Conservation (phyloP, 1,139 yeast species). For the Ogataea hybrid region DNA sequence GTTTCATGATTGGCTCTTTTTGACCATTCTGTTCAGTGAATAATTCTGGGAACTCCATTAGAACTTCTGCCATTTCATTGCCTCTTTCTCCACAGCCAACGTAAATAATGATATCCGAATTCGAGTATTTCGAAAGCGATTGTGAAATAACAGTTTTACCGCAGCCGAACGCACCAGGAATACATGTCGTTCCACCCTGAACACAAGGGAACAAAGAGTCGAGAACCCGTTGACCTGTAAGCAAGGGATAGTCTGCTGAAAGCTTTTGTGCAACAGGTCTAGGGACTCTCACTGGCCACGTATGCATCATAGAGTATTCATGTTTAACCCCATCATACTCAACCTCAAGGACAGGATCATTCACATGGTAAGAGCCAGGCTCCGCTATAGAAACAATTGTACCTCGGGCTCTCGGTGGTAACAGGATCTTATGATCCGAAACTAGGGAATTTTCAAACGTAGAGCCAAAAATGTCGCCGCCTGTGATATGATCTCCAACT, state of each 20-base stretch:
- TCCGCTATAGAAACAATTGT: slow-evolving; percentile 87
- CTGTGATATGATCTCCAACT: slow-evolving; percentile 97
- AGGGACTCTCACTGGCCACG: slow-evolving; percentile 99
- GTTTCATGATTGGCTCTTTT: slow-evolving; percentile 98
- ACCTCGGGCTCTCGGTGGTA: slow-evolving; percentile 99
- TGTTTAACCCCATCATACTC: slow-evolving; percentile 88
- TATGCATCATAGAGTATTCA: slow-evolving; percentile 90
- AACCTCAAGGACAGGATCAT: slow-evolving; percentile 84
- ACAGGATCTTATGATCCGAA: slow-evolving; percentile 86
- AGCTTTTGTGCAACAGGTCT: slow-evolving; percentile 96
- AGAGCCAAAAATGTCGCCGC: slow-evolving; percentile 96
- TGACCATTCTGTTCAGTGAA: slow-evolving; percentile 87
- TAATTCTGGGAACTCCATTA: slow-evolving; percentile 99
- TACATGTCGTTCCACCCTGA: slow-evolving; percentile 99
- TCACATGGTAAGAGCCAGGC: slow-evolving; percentile 87
- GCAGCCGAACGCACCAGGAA: slow-evolving; percentile 99
- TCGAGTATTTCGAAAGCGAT: slow-evolving; percentile 93
- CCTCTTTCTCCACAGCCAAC: slow-evolving; percentile 95
- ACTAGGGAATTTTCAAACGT: slow-evolving; percentile 91
- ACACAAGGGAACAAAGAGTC: slow-evolving; percentile 98
- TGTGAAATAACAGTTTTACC: slow-evolving; percentile 99
- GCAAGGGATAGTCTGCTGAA: slow-evolving; percentile 89
- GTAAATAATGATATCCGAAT: slow-evolving; percentile 93
- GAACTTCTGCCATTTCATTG: slow-evolving; percentile 98
- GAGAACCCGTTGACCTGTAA: slow-evolving; percentile 98